Base-by-base conservation (phyloP, 1,284 basidiomycete genomes). In the Ceratobasidium papillatum region DNA sequence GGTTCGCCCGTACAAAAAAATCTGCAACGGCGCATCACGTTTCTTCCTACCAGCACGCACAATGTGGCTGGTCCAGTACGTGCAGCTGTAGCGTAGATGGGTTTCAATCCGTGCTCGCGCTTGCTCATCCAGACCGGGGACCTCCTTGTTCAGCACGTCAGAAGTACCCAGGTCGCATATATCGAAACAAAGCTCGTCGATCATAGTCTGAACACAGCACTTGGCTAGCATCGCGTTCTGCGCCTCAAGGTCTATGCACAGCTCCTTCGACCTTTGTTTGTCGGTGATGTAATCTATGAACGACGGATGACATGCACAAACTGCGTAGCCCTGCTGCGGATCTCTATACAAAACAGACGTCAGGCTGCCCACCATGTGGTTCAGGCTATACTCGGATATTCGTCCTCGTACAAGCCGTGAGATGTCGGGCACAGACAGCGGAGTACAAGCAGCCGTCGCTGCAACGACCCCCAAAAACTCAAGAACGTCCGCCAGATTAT, bases 211-310 rank as follows among this genome's bases (percentile, higher is more conserved):
- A 1, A 75, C 19, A 32, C 74, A 75, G 22, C 58, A 41, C n/a
- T 36, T 27, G 12, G 74, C 66, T 11, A 75, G 30, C 9, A 32
- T 14, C 9, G 47, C 25, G 47, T 75, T 58, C 22, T 71, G 47
- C 25, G 58, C 43, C 30, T 36, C 54, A 2, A 61, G 49, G 22
- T 72, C 54, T 1, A 56, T 38, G 11, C 52, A 52, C 27, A 62
- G 52, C 22, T 65, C 51, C n/a, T 25, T 45, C 4, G 64, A 75
- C 12, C 75, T 49, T 12, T 49, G 9, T 7, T 7, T 34, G 25
- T 75, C 65, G 5, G 51, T 63, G 41, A 75, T 45, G n/a, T 64
- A 75, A 17, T 73, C 62, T 5, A 45, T 41, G 45, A 75, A 75
- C 32, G 75, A 75, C 3, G 62, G 69, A 43, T 73, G 75, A 14